Base-by-base conservation (phyloP, 148 eudicot genomes). In the Nepenthes gracilis region DNA sequence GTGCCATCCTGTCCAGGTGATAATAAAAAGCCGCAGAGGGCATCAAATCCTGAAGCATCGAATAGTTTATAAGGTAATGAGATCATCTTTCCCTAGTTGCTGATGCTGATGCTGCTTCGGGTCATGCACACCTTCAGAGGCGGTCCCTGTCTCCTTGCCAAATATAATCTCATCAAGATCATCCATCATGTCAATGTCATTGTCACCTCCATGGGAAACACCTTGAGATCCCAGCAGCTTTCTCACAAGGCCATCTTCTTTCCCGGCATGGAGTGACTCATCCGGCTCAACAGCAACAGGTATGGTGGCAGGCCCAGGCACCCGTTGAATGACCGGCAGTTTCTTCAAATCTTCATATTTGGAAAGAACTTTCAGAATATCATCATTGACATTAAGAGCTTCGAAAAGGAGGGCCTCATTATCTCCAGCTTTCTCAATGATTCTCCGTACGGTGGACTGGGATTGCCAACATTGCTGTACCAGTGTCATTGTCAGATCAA, bases 91-190 rank as follows among this genome's bases (percentile, higher is more conserved):
- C 23, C 23, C 23, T 23, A 23, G 23, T 23, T 23, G 23, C 1
- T 77, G 53, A n/a, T 79, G 66, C 58, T 56, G 77, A 62, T 54
- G 77, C 60, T 87, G 85, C 64, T 81, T 85, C 2, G 79, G 69
- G 47, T 77, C 75, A 38, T 72, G 59, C 15, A 80, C 79, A 8
- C 54, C 67, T 45, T 79, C 81, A 5, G 96, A 79, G 1, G 87
- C 63, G 55, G 83, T 68, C 6, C 83, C 89, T 5, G 75, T 6
- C 65, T 84, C 86, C 55, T 59, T 89, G 52, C 97, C 99, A 51
- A 94, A 94, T 33, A 93, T 89, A 96, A 88, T 93, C 81, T 93
- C 96, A 60, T 88, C 95, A 1, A 92, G 96, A 74, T 92, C 96
- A 35, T 92, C 90, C 96, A 93, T 78, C 96, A 86, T 82, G 9